These are phyloP conservation scores for Stemphylium vesicarium DNA, from an alignment of 2,329 filamentous ascomycete genomes.

Conservation along the genomic window DNA sequence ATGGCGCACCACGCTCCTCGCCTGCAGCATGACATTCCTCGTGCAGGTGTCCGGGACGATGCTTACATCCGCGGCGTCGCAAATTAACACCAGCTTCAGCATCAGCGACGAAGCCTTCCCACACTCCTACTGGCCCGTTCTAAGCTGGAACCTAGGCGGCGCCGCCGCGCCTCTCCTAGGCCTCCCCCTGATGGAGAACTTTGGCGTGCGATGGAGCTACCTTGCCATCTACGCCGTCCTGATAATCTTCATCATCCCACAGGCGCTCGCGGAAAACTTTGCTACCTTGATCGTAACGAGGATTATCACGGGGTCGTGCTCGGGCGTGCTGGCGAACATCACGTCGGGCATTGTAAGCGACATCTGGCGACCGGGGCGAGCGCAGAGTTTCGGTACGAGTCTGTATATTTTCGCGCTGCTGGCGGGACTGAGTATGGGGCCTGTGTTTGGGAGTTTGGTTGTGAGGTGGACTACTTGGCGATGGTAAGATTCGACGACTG, in stretches of 20 bases:
- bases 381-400: constrained; percentile 52
- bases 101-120: constrained; percentile 49
- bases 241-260: constrained; percentile 52
- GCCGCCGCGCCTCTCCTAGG: constrained; percentile 51
- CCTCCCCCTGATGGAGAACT: constrained; percentile 54
- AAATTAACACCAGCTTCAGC: constrained; percentile 50
- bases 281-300: constrained; percentile 54
- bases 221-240: constrained; percentile 51
- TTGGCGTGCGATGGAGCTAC: constrained; percentile 54
- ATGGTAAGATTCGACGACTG: constrained; percentile 52
- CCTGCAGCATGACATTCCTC: constrained; percentile 51
- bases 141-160: constrained; percentile 53
- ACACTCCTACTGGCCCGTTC: constrained; percentile 50
- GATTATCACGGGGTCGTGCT: constrained; percentile 54
- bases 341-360: constrained; percentile 45
- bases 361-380: constrained; percentile 47
- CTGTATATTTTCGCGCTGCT: constrained; percentile 54
- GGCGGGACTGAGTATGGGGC: constrained; percentile 53
- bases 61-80: constrained; percentile 41
- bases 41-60: constrained; percentile 43
- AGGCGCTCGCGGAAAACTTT: constrained; percentile 54
- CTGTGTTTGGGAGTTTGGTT: constrained; percentile 52
- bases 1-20: constrained; percentile 52
- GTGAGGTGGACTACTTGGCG: constrained; percentile 50
- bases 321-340: constrained; percentile 53